phyloP scores from a whole-genome alignment of 441 rosid species.

The Pelargonium myrrhifolium region DNA sequence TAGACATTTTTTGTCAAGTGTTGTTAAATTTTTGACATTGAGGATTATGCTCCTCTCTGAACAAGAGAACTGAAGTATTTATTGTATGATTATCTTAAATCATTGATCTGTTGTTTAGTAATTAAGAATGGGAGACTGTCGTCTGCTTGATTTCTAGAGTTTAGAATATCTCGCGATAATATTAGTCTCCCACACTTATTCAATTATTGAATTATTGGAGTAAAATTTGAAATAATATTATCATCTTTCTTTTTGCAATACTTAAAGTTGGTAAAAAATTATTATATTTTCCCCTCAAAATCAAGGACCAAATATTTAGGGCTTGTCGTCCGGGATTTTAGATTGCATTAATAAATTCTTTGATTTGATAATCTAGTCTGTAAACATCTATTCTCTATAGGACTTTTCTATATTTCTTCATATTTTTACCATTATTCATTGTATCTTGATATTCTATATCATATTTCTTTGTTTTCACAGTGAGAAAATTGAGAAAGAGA shows the following conservation, averaged over 20 bases:
- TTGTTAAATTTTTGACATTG: neutral
- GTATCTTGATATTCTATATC: constrained; percentile 5
- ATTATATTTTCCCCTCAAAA: neutral
- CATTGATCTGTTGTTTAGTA: neutral
- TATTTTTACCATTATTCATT: neutral
- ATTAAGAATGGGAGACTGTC: neutral
- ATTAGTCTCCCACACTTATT: too few species aligned
- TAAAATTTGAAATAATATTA: too few species aligned
- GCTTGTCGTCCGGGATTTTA: neutral
- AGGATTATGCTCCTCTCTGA: neutral
- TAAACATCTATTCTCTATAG: neutral
- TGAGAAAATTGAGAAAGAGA: neutral
- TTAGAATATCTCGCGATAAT: too few species aligned
- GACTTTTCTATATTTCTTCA: neutral
- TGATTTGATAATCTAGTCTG: neutral
- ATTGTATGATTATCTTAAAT: neutral
- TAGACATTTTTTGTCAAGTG: neutral
- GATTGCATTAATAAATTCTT: neutral
- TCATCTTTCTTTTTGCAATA: too few species aligned
- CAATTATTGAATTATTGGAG: too few species aligned
- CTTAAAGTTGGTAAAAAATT: neutral
- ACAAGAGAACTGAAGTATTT: neutral
- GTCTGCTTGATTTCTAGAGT: neutral
- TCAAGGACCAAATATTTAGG: neutral
- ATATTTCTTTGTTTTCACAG: neutral